A percentile compares a stretch with the other conserved stretches of the same genome.
Evolutionary conservation across 2,329 filamentous ascomycete species (phyloP).

Genomic region (Penicillium sp.): DNA sequence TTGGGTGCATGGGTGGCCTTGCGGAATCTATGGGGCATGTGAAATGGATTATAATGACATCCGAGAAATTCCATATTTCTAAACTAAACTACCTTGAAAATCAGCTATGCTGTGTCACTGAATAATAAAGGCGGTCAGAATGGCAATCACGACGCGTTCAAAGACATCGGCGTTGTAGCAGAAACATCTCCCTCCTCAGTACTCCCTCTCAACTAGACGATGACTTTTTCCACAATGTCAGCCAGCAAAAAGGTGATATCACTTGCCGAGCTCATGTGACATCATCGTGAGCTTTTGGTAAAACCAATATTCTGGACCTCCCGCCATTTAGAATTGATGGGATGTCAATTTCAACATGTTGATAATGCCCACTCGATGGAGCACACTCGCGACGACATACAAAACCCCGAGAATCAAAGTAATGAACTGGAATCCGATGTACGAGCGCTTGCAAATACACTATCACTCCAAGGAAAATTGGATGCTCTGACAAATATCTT

Average conservation of each 20-base stretch:
- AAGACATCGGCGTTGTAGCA: background rate
- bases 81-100: too few relatives aligned
- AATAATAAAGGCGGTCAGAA: conserved; percentile 1
- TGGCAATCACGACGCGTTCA: background rate
- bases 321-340: conserved; percentile 1
- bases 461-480: conserved; percentile 1
- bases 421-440: background rate
- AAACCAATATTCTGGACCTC: conserved; percentile 1
- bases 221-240: conserved; percentile 1
- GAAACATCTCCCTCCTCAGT: too few relatives aligned
- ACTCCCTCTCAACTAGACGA: background rate
- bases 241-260: conserved; percentile 1
- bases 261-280: background rate
- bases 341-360: conserved; percentile 1
- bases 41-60: too few relatives aligned
- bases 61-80: too few relatives aligned
- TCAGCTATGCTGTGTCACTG: too few relatives aligned
- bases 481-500: conserved; percentile 1
- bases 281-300: conserved; percentile 1
- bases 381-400: background rate
- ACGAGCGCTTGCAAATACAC: background rate
- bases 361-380: conserved; percentile 1
- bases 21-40: conserved; percentile 30
- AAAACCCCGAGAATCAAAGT: background rate
- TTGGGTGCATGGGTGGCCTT: conserved; percentile 41